Conservation (phyloP, 2,329 filamentous ascomycete species). For the Passalora sequoiae region DNA sequence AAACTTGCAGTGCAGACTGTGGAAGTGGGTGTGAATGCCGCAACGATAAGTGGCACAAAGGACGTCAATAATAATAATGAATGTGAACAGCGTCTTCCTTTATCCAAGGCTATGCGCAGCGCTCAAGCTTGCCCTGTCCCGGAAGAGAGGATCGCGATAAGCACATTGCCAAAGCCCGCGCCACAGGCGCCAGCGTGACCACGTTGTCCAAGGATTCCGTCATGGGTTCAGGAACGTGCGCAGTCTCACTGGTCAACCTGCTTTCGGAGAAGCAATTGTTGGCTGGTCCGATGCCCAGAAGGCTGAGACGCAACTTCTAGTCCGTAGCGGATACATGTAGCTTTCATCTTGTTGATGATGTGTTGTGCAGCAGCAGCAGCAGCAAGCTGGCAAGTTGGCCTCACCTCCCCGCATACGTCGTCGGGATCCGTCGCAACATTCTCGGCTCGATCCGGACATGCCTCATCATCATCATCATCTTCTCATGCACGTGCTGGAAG, state of each 20-base stretch:
- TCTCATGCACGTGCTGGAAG: constrained; percentile 4
- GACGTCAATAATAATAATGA: constrained; percentile 16
- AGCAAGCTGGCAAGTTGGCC: neutral
- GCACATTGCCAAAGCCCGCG: constrained; percentile 1
- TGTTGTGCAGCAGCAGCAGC: neutral
- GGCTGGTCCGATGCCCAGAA: too few relatives aligned
- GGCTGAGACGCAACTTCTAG: too few relatives aligned
- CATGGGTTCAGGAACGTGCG: constrained; percentile 17
- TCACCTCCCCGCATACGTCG: neutral
- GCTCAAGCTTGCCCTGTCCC: too few relatives aligned
- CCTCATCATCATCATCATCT: too few relatives aligned
- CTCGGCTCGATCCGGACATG: too few relatives aligned
- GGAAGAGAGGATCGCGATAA: constrained; percentile 10
- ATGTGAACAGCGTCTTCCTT: constrained; percentile 8
- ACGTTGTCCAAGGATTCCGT: constrained; percentile 6
- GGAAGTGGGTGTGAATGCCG: neutral
- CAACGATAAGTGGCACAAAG: constrained; percentile 16
- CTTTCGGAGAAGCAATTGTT: neutral
- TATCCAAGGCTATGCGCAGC: constrained; percentile 13
- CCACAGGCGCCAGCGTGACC: constrained; percentile 8
- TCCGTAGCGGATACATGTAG: too few relatives aligned
- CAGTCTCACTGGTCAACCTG: constrained; percentile 4
- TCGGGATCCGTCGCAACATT: too few relatives aligned
- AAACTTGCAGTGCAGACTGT: neutral
- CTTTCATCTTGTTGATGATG: neutral